These are phyloP conservation scores for Ogataea parapolymorpha DNA, from an alignment of 805 yeast species.

Conservation along the genomic window DNA sequence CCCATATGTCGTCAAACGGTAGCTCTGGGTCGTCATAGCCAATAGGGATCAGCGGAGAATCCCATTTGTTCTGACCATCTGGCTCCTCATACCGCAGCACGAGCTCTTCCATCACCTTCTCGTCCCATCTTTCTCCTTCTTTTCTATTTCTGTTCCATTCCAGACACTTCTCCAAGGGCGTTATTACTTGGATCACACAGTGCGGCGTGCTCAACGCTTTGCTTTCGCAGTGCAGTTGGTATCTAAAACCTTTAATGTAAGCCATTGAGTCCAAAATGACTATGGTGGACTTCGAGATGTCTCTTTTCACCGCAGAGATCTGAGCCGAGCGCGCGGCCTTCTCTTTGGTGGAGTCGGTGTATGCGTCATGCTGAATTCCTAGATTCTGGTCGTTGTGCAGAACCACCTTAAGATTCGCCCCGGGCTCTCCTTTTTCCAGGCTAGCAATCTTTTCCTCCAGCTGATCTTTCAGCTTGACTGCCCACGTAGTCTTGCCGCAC, in stretches of 20 bases:
- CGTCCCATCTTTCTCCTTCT: constrained; percentile 53
- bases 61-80: constrained; percentile 83
- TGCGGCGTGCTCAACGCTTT: constrained; percentile 78
- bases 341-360: constrained; percentile 70
- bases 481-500: constrained; percentile 79
- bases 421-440: constrained; percentile 42
- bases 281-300: constrained; percentile 60
- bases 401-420: constrained; percentile 56
- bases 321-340: constrained; percentile 81
- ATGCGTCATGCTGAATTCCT: constrained; percentile 66
- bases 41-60: constrained; percentile 80
- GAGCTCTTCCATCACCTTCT: constrained; percentile 59
- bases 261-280: constrained; percentile 84
- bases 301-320: constrained; percentile 85
- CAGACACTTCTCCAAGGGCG: constrained; percentile 58
- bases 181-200: constrained; percentile 76
- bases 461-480: constrained; percentile 46
- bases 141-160: constrained; percentile 52
- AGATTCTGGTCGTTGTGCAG: constrained; percentile 76
- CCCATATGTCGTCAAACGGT: constrained; percentile 68
- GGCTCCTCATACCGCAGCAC: constrained; percentile 94
- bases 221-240: constrained; percentile 92
- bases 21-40: constrained; percentile 51
- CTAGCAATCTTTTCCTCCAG: constrained; percentile 46
- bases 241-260: constrained; percentile 92